Base-by-base conservation (phyloP, 192 early-diverging fungal genomes). In the Podila epicladia region DNA sequence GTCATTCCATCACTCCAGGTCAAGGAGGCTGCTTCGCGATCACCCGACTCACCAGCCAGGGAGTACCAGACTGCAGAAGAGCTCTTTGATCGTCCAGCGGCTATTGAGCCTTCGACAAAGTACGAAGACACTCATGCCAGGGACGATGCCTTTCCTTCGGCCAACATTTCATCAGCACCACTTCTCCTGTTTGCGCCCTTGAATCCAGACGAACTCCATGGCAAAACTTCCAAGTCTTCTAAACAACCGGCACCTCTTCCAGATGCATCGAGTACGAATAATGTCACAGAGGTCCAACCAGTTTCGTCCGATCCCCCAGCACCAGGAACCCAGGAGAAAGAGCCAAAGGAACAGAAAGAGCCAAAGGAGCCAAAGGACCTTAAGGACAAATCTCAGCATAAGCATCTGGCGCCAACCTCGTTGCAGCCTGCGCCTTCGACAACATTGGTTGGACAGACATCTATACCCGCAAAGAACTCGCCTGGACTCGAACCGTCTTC, bases 31-130 rank as follows among this genome's bases (percentile, higher is more conserved):
- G 49, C 62, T 3, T 60, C 49, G 17, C 62, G 37, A 12, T 80
- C 77, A 5, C 71, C 67, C 15, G 62, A 59, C 50, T 58, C 77
- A 3, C n/a, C 71, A 7, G 48, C 9, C 1, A 72, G 68, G 35
- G 67, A 64, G 20, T 80, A 80, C 28, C 77, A 80, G 50, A 80
- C 77, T n/a, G 65, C 77, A 2, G 77, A 80, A 31, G 77, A 80
- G 19, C 77, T 80, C 20, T 80, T 80, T 28, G 77, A 80, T 53
- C 65, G 77, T 19, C 77, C 77, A 55, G 77, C 77, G 1, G 37
- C 66, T 5, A 80, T 80, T 19, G 77, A 72, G 19, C 71, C 70
- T 26, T 69, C 77, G 4, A 17, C 5, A 29, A 51, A 79, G 12
- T 65, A 64, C 41, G 77, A 80, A 7, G 67, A 73, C 11, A 58